Percentiles rank a stretch among this genome's conserved stretches.
These are phyloP conservation scores for Kodamaea derodonti DNA, from an alignment of 1,139 yeast species.

Conservation along the genomic window DNA sequence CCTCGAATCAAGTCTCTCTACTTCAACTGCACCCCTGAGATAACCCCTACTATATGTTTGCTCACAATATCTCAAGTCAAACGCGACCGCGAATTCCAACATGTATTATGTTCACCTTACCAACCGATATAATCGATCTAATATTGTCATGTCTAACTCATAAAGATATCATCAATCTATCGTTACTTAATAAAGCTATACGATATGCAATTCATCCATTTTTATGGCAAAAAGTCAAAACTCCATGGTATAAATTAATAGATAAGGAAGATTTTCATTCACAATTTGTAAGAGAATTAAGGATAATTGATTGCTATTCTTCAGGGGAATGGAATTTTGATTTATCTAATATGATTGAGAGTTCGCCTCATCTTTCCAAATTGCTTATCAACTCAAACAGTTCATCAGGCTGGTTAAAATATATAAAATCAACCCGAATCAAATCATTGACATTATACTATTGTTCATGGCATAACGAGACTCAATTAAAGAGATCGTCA, in stretches of 20 bases:
- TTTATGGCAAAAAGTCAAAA: constrained; percentile 24
- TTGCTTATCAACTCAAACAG: constrained; percentile 31
- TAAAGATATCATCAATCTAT: constrained; percentile 23
- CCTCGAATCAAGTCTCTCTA: too few species aligned
- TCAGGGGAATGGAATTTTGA: constrained; percentile 44
- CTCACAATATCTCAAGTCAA: too few species aligned
- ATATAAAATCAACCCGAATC: constrained; percentile 21
- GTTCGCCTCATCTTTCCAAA: constrained; percentile 20
- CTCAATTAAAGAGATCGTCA: constrained; percentile 9
- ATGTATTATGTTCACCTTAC: constrained; percentile 17
- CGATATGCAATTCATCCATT: constrained; percentile 19
- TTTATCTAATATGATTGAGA: constrained; percentile 18
- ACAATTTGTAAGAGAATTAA: constrained; percentile 16
- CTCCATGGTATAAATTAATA: constrained; percentile 29
- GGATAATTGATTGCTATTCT: constrained; percentile 33
- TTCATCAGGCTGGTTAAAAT: constrained; percentile 43
- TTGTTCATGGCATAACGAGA: constrained; percentile 21
- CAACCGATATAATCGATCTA: constrained; percentile 24
- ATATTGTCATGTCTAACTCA: constrained; percentile 18
- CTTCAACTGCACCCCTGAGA: too few species aligned
- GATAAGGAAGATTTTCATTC: constrained; percentile 9
- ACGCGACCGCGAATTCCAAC: too few species aligned
- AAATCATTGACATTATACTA: constrained; percentile 24
- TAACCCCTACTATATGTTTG: too few species aligned
- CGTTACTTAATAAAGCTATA: constrained; percentile 17